phyloP scores from a whole-genome alignment of 306 rosid species.

The Potentilla sterilis region DNA sequence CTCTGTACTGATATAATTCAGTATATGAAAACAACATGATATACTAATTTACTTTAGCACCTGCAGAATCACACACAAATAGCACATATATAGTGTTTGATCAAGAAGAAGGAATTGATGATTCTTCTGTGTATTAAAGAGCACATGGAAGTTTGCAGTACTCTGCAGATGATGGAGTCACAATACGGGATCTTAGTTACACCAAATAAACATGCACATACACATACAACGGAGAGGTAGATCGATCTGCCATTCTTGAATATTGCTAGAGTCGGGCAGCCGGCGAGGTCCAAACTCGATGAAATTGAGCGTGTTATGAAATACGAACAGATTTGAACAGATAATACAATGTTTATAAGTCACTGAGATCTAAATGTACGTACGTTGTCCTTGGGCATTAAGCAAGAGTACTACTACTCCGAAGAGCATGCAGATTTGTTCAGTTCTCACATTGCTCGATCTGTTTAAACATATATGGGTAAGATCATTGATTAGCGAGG shows the following conservation, averaged over 20 bases:
- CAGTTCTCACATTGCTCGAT: too few relatives aligned
- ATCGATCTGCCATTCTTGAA: constrained; percentile 1
- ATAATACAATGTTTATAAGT: background rate
- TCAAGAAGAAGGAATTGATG: background rate
- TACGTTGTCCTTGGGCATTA: too few relatives aligned
- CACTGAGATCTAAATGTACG: too few relatives aligned
- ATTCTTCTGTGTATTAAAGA: background rate
- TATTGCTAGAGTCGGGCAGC: background rate
- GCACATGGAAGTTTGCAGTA: background rate
- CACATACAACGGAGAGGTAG: background rate
- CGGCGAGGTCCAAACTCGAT: background rate
- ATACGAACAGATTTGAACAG: background rate
- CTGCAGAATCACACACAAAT: background rate
- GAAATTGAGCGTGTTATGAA: background rate
- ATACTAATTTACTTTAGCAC: background rate
- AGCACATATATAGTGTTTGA: constrained; percentile 1
- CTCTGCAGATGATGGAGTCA: background rate
- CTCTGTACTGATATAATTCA: background rate
- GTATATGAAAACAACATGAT: background rate
- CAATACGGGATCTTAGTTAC: background rate
- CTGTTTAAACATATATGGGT: too few relatives aligned
- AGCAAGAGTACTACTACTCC: too few relatives aligned
- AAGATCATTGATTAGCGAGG: too few relatives aligned
- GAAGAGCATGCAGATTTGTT: too few relatives aligned
- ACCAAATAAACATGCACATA: background rate